A percentile compares a stretch with the other conserved stretches of the same genome.
Evolutionary conservation across 371 early-diverging fungal genomes (phyloP).

Genomic region (Rhizopus delemar): DNA sequence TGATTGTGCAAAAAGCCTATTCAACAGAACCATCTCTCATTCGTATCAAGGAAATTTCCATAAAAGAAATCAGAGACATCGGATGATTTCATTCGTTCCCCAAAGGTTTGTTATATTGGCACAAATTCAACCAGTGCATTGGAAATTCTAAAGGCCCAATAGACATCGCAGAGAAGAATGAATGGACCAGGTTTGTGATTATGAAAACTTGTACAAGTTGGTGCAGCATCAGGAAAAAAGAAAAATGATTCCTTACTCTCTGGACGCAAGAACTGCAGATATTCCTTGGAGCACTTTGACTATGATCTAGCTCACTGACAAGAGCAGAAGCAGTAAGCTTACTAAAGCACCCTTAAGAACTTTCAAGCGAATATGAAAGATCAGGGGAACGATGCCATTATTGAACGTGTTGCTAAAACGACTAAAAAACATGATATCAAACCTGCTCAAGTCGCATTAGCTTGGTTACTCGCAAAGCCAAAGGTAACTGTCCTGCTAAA

Average conservation of each 20-base stretch:
- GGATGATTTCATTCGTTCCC: constrained; percentile 42
- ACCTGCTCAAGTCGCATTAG: no score
- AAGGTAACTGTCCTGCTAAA: no score
- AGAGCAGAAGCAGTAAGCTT: no score
- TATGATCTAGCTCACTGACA: no score
- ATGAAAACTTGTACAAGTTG: constrained; percentile 46
- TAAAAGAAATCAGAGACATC: constrained; percentile 53
- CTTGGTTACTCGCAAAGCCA: no score
- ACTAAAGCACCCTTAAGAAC: no score
- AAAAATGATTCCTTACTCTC: constrained; percentile 48
- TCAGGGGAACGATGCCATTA: no score
- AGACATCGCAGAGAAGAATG: constrained; percentile 37
- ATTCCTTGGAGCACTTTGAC: constrained; percentile 29
- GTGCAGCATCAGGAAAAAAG: constrained; percentile 58
- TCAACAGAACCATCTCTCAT: no score
- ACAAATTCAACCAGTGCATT: constrained; percentile 26
- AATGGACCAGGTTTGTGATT: constrained; percentile 48
- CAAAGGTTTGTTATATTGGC: constrained; percentile 50
- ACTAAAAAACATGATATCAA: no score
- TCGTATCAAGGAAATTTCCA: background rate
- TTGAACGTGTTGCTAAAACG: no score
- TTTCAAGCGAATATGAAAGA: no score
- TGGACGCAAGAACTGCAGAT: constrained; percentile 34
- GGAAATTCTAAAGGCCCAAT: constrained; percentile 32
- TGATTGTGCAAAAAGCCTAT: no score